Evolutionary conservation across 75 land plant species (phyloP), one percentile per base, ranked within the genome.

Genomic region (Gnetum montanum): DNA sequence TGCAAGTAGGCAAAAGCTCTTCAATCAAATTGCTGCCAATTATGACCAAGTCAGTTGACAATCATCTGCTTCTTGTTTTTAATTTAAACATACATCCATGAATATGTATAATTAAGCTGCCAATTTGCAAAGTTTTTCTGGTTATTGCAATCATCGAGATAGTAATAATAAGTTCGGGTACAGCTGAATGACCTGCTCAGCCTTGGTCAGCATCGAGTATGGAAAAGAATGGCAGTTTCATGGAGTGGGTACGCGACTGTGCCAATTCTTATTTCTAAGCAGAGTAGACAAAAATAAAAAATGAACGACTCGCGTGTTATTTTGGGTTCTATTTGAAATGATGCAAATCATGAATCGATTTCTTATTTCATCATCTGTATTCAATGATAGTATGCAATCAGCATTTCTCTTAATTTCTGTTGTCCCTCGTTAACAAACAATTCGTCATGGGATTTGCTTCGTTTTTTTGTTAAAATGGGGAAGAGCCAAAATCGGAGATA

Each of bases 101-200:
- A 24, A 40, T 15, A 28, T 35, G 49, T 53, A 6, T 31, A 19
- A 48, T 40, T 40, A 2, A 13, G n/a, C 43, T 22, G 59, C 7
- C 6, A 1, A 49, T 22, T n/a, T 31, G 22, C 24, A 2, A 34
- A 33, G 27, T 25, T 43, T 3, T 18, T 38, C 15, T 53, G 47
- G 1, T 58, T 8, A 3, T 23, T 35, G 15, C 4, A n/a, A n/a
- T n/a, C n/a, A n/a, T n/a, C n/a, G n/a, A n/a, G n/a, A n/a, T n/a
- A n/a, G n/a, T n/a, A n/a, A n/a, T n/a, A n/a, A 40, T 4, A 16
- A 40, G n/a, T 0, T 28, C 0, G 25, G 34, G 6, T 1, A 28
- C 82, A 89, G 96, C 62, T 93, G 73, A 93, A 93, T 70, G 95
- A 93, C 52, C 69, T 79, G 82, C 55, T 93, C 53, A 88, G 87